A percentile compares a stretch with the other conserved stretches of the same genome.
Conservation (phyloP, 2,329 filamentous ascomycete species). For the Penicillium sclerotiorum region DNA sequence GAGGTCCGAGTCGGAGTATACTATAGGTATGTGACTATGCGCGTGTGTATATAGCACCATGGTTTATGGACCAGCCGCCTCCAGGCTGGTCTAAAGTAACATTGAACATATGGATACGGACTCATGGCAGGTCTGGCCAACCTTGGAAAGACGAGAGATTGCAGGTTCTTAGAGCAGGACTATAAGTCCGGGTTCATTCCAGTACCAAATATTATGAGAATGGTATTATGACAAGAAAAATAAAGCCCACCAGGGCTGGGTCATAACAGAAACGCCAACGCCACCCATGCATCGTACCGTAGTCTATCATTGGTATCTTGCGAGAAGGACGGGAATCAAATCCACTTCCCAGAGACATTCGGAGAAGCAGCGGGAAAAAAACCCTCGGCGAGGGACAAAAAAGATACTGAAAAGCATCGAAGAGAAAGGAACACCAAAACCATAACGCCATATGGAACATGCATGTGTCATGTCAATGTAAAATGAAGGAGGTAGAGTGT, state of each 20-base stretch:
- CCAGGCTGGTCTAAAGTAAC: too few species aligned
- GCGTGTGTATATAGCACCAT: too few species aligned
- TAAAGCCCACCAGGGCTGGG: constrained; percentile 12
- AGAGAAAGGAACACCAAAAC: constrained; percentile 8
- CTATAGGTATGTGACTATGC: too few species aligned
- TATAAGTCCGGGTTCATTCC: too few species aligned
- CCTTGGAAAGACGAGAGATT: too few species aligned
- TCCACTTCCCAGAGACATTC: constrained; percentile 3
- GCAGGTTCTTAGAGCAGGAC: too few species aligned
- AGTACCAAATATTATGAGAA: constrained; percentile 16
- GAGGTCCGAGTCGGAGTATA: too few species aligned
- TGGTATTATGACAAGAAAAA: neutral
- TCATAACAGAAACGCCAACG: constrained; percentile 25
- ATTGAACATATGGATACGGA: too few species aligned
- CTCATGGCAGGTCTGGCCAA: too few species aligned
- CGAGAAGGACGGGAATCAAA: constrained; percentile 18
- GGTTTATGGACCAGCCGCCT: too few species aligned
- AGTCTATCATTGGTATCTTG: constrained; percentile 43
- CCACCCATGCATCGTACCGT: constrained; percentile 28
- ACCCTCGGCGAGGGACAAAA: neutral
- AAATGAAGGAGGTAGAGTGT: neutral
- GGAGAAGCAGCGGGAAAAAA: constrained; percentile 7
- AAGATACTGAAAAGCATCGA: constrained; percentile 7
- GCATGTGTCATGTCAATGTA: constrained; percentile 15
- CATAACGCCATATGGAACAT: constrained; percentile 14